Evolutionary conservation across 345 rosid species (phyloP).

Genomic region (Anastatica hierochuntica): DNA sequence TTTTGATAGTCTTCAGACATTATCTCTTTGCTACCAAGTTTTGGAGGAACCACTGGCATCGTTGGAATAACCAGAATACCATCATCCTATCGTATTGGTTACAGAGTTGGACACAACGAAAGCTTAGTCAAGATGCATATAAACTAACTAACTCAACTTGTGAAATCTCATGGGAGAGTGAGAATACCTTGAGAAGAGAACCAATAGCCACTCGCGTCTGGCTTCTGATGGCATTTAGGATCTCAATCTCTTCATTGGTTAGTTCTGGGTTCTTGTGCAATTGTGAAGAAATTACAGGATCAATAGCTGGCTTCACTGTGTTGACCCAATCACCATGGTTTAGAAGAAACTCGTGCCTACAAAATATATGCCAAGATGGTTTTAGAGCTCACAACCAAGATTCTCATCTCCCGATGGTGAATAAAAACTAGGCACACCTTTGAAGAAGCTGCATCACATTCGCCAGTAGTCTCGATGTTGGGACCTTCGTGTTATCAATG

Average conservation of each 20-base stretch:
- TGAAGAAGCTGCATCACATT: constrained; percentile 58
- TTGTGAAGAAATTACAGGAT: constrained; percentile 41
- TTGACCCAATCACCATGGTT: constrained; percentile 71
- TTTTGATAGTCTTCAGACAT: constrained; percentile 58
- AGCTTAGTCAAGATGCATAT: background rate
- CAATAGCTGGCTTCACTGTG: constrained; percentile 57
- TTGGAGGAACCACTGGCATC: constrained; percentile 66
- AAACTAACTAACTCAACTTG: constrained; percentile 4
- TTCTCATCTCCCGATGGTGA: constrained; percentile 3
- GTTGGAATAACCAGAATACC: constrained; percentile 85
- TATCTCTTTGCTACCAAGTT: constrained; percentile 74
- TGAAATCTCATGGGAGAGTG: background rate
- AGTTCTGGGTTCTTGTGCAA: constrained; percentile 34
- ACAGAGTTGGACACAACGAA: constrained; percentile 2
- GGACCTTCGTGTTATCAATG: constrained; percentile 37
- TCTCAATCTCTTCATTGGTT: constrained; percentile 45
- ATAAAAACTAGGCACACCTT: constrained; percentile 39
- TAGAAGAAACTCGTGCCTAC: constrained; percentile 66
- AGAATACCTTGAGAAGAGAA: constrained; percentile 73
- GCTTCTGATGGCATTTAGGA: constrained; percentile 52
- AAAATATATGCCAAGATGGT: constrained; percentile 14
- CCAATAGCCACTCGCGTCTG: constrained; percentile 68
- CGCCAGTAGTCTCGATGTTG: constrained; percentile 49
- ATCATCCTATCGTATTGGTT: constrained; percentile 51
- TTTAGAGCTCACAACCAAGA: constrained; percentile 7